These are phyloP conservation scores for Arxiozyma heterogenica DNA, from an alignment of 1,139 yeast genomes.

Conservation along the genomic window DNA sequence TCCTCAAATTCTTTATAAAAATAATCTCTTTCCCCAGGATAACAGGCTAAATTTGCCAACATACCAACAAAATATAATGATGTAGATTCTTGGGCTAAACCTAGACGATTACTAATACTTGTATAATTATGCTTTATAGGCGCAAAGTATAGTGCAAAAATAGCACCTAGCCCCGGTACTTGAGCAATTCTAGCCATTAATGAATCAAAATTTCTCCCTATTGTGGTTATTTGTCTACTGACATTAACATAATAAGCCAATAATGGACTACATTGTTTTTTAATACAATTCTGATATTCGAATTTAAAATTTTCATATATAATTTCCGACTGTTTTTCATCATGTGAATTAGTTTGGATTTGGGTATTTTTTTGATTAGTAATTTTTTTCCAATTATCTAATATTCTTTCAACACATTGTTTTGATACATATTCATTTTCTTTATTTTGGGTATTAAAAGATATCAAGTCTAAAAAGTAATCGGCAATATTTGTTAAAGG, in stretches of 20 bases:
- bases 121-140: constrained; percentile 52
- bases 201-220: constrained; percentile 53
- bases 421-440: constrained; percentile 20
- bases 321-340: constrained; percentile 5
- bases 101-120: constrained; percentile 61
- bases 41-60: constrained; percentile 64
- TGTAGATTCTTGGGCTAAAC: constrained; percentile 64
- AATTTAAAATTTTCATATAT: constrained; percentile 10
- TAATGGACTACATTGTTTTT: constrained; percentile 28
- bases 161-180: constrained; percentile 52
- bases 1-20: constrained; percentile 76
- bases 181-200: constrained; percentile 61
- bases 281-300: constrained; percentile 16
- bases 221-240: constrained; percentile 41
- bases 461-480: constrained; percentile 59
- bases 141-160: constrained; percentile 62
- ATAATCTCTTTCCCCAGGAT: constrained; percentile 63
- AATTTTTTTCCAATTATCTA: constrained; percentile 40
- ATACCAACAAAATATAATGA: constrained; percentile 73
- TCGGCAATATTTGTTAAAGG: constrained; percentile 62
- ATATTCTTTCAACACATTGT: constrained; percentile 40
- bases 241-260: constrained; percentile 38
- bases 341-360: not conserved
- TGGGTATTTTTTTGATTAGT: not conserved
- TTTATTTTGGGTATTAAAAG: constrained; percentile 32